These are phyloP conservation scores for Ophiostoma perfectum DNA, from an alignment of 2,329 filamentous ascomycete species.

Conservation along the genomic window DNA sequence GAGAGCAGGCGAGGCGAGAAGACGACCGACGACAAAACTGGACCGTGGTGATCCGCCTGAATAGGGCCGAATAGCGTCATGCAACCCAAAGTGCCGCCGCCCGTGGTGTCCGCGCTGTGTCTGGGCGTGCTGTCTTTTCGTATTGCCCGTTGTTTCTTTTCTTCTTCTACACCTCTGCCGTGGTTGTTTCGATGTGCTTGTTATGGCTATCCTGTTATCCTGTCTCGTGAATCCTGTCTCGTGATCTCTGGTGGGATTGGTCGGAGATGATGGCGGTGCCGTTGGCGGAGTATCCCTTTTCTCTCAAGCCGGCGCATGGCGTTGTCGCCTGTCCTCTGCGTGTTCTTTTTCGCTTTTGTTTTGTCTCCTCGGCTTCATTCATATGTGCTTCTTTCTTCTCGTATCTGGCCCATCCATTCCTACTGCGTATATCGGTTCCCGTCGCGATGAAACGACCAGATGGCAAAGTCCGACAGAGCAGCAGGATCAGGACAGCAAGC, in stretches of 20 bases:
- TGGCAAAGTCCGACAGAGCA: too few species aligned
- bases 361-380: neutral
- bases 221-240: neutral
- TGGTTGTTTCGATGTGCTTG: too few species aligned
- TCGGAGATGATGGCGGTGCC: neutral
- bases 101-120: neutral
- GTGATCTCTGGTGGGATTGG: neutral
- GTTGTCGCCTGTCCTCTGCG: neutral
- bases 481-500: too few species aligned
- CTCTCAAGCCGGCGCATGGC: neutral
- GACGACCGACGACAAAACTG: slow-evolving; percentile 16
- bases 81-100: slow-evolving; percentile 22
- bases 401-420: too few species aligned
- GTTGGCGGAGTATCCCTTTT: neutral
- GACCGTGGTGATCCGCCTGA: slow-evolving; percentile 24
- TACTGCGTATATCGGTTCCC: too few species aligned
- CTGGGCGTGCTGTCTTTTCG: neutral
- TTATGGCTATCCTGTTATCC: too few species aligned
- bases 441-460: too few species aligned
- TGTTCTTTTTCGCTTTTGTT: neutral
- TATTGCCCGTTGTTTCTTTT: neutral
- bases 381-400: neutral
- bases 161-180: too few species aligned
- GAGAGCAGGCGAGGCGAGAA: neutral
- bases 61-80: slow-evolving; percentile 28